Base-by-base conservation (phyloP, 495 filamentous ascomycete species). In the Talaromyces stipitatus region DNA sequence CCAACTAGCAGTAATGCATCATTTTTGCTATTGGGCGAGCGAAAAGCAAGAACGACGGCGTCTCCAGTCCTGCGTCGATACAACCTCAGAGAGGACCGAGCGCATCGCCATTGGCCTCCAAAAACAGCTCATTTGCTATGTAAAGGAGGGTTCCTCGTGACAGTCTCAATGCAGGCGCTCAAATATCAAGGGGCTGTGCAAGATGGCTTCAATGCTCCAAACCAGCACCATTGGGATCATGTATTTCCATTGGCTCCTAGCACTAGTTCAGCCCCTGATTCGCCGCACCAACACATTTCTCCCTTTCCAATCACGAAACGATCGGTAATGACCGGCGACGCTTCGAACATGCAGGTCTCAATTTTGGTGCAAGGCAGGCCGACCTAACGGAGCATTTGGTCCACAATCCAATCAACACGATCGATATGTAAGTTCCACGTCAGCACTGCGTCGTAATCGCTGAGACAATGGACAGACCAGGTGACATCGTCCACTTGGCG, bases 11-110 rank as follows among this genome's bases (percentile, higher is more conserved):
- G 23, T 16, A 50, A 29, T 50, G 47, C 47, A 23, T 14, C 26
- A 50, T 50, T 50, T 48, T 50, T 47, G 47, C 47, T 50, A 50
- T 50, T 50, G 24, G 24, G 24, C 24, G 24, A 26, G 47, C 47
- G n/a, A 27, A 4, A 50, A n/a, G 22, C 2, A 50, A 50, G 47
- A 18, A 50, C 2, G 24, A 50, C 47, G 14, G 22, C 4, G 47
- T 16, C 47, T 50, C 26, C 10, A 29, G n/a, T 29, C 47, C 23
- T 50, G n/a, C 26, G 23, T 50, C 23, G 26, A 50, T 29, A 50
- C 10, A 29, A 23, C 47, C 26, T 48, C 45, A 22, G 45, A 48
- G 22, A 16, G 6, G 45, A 48, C 23, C 6, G n/a, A 6, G 23
- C 18, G 45, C 18, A 23, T 6, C 45, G 9, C 12, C 45, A 23